Conservation (phyloP, 108 stramenopile species). For the Epithemia pelagica region DNA sequence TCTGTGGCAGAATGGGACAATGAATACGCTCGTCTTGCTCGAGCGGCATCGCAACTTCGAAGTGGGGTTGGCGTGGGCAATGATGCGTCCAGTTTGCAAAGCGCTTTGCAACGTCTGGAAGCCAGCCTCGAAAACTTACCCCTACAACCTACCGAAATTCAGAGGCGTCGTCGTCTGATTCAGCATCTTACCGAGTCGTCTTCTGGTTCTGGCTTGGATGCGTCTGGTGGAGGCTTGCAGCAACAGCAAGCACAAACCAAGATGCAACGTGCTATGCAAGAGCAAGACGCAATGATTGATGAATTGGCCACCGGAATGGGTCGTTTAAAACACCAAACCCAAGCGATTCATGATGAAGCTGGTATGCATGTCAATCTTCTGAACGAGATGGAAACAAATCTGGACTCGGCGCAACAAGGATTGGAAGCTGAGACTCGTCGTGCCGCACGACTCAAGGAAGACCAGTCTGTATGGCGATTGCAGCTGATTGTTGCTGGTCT, state of each 20-base stretch:
- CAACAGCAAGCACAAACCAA: slow-evolving; percentile 9
- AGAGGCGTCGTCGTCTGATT: slow-evolving; percentile 43
- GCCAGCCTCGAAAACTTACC: slow-evolving; percentile 20
- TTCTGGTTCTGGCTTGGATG: background rate
- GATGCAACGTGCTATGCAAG: slow-evolving; percentile 51
- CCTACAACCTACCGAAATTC: slow-evolving; percentile 28
- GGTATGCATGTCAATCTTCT: slow-evolving; percentile 75
- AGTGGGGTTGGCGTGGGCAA: slow-evolving; percentile 6
- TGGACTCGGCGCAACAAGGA: slow-evolving; percentile 75
- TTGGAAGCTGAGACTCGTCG: slow-evolving; percentile 76
- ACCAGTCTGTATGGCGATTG: slow-evolving; percentile 76
- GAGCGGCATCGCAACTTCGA: slow-evolving; percentile 69
- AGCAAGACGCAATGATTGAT: slow-evolving; percentile 89
- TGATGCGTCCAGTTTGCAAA: slow-evolving; percentile 8
- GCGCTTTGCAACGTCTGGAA: slow-evolving; percentile 30
- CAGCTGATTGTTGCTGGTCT: slow-evolving; percentile 74
- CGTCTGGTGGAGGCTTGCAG: background rate
- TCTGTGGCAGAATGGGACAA: slow-evolving; percentile 68
- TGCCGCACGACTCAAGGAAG: slow-evolving; percentile 68
- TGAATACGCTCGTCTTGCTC: slow-evolving; percentile 78
- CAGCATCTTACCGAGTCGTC: slow-evolving; percentile 30
- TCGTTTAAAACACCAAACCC: slow-evolving; percentile 76
- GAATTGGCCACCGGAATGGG: slow-evolving; percentile 84
- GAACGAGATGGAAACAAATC: slow-evolving; percentile 82
- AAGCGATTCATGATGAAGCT: slow-evolving; percentile 80